phyloP scores from a whole-genome alignment of 1,139 yeast genomes.

The Waltiozyma sp. region DNA sequence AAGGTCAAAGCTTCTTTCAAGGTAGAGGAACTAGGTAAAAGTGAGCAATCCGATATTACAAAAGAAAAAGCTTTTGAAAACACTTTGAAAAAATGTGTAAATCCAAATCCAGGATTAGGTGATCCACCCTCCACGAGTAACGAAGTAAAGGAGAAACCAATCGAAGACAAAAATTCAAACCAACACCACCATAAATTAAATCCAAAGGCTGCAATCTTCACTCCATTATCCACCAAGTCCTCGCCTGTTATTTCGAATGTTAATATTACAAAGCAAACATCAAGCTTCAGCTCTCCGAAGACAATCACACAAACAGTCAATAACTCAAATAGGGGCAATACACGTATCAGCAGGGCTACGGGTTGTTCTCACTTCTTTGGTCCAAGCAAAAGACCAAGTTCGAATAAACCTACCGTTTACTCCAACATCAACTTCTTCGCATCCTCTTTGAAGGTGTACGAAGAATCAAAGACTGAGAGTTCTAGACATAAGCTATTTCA shows the following conservation, averaged over 20 bases:
- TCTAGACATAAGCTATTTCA: slow-evolving; percentile 18
- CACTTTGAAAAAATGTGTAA: too few relatives aligned
- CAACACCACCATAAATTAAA: slow-evolving; percentile 42
- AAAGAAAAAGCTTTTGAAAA: too few relatives aligned
- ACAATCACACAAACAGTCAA: slow-evolving; percentile 4
- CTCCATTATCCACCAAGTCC: slow-evolving; percentile 34
- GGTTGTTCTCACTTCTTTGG: slow-evolving; percentile 24
- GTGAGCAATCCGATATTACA: too few relatives aligned
- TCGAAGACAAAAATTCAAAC: neutral
- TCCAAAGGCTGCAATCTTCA: slow-evolving; percentile 62
- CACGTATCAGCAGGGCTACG: slow-evolving; percentile 4
- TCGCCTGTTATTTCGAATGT: slow-evolving; percentile 14
- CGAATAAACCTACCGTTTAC: slow-evolving; percentile 27
- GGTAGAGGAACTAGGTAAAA: too few relatives aligned
- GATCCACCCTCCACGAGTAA: too few relatives aligned
- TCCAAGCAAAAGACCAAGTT: slow-evolving; percentile 40
- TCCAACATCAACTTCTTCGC: slow-evolving; percentile 37
- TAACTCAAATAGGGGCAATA: slow-evolving; percentile 12
- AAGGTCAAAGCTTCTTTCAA: too few relatives aligned
- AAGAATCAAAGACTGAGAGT: slow-evolving; percentile 4
- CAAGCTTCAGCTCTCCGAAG: neutral
- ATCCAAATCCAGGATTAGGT: too few relatives aligned
- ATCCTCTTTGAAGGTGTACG: slow-evolving; percentile 19
- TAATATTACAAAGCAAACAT: slow-evolving; percentile 9
- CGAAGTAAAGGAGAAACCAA: too few relatives aligned